Evolutionary conservation across 768 basidiomycete species (phyloP).

Genomic region (Roridomyces roridus): DNA sequence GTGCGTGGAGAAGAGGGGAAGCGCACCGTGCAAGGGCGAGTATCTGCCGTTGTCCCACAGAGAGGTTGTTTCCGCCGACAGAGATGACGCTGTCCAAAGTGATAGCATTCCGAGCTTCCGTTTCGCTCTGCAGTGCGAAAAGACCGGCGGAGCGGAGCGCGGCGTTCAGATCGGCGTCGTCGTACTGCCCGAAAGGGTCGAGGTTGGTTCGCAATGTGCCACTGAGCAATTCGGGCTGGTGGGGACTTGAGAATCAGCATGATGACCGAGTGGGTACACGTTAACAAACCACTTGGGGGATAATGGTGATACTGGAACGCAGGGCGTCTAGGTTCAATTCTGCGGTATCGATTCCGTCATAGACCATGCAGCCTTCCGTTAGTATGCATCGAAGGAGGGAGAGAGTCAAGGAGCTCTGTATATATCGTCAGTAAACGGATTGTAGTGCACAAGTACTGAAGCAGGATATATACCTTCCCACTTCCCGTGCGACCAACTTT

Average conservation of each 20-base stretch:
- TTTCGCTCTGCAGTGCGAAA: constrained; percentile 44
- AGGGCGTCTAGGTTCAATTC: constrained; percentile 50
- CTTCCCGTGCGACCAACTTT: constrained; percentile 33
- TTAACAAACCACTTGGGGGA: constrained; percentile 31
- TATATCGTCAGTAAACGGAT: neutral
- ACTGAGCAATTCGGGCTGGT: constrained; percentile 43
- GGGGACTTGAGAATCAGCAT: neutral
- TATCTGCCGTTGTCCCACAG: too few species aligned
- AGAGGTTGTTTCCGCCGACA: too few species aligned
- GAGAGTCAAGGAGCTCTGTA: constrained; percentile 61
- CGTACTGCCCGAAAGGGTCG: constrained; percentile 46
- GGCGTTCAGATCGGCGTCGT: constrained; percentile 43
- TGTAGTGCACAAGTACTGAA: neutral
- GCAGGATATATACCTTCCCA: constrained; percentile 13
- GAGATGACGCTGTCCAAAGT: neutral
- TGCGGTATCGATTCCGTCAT: constrained; percentile 47
- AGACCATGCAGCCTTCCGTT: constrained; percentile 34
- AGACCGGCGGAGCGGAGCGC: constrained; percentile 42
- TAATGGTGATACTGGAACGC: constrained; percentile 50
- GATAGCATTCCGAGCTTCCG: constrained; percentile 15
- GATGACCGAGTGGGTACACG: too few species aligned
- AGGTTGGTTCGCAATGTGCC: too few species aligned
- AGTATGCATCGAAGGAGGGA: constrained; percentile 54
- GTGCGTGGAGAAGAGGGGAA: too few species aligned
- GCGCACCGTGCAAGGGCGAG: too few species aligned